Percentiles rank a stretch among this genome's conserved stretches.
Evolutionary conservation across 257 asterid genomes (phyloP).

Genomic region (Jaltomata sinuosa): DNA sequence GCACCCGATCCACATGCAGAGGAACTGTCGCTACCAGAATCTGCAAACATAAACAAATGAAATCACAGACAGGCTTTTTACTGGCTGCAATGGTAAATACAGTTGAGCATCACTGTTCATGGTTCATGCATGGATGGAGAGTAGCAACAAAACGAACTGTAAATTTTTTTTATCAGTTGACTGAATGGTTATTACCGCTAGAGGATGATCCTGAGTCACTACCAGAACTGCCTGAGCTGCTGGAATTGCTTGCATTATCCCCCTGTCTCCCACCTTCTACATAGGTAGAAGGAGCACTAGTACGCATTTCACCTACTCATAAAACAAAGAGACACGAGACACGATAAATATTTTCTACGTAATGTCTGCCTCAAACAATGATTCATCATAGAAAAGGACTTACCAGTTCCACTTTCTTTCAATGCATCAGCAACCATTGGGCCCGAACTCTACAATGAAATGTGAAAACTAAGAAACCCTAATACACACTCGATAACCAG

Average conservation of each 20-base stretch:
- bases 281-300: background rate
- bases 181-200: constrained; percentile 3
- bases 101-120: background rate
- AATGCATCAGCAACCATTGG: background rate
- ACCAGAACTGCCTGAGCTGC: constrained; percentile 16
- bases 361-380: background rate
- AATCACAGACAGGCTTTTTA: background rate
- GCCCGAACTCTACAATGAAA: constrained; percentile 1
- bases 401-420: constrained; percentile 1
- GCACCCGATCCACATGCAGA: constrained; percentile 44
- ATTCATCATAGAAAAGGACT: constrained; percentile 14
- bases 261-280: background rate
- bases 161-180: background rate
- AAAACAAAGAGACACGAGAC: background rate
- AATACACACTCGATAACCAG: constrained; percentile 16
- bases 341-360: background rate
- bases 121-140: background rate
- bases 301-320: background rate
- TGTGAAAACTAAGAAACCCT: background rate
- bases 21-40: constrained; percentile 44
- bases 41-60: constrained; percentile 13
- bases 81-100: background rate
- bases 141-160: background rate
- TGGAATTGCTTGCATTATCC: constrained; percentile 10
- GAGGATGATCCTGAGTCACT: constrained; percentile 19